Conservation (phyloP, 2,329 filamentous ascomycete species). For the Claviceps capensis region DNA sequence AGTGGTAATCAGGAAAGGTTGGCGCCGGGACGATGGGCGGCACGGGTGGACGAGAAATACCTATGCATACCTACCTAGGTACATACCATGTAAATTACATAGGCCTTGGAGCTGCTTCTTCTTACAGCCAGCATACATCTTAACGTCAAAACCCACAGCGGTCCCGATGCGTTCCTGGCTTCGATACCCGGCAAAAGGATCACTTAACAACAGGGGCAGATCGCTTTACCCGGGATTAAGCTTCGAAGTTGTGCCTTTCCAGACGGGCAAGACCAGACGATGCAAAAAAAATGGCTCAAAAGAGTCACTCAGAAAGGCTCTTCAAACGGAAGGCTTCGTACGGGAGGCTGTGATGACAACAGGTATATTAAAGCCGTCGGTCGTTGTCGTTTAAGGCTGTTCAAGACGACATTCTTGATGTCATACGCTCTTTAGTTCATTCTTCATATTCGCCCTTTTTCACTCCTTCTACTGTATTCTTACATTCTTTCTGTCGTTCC, state of each 20-base stretch:
- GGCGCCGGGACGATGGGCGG: no score
- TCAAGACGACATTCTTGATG: neutral
- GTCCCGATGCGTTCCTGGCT: neutral
- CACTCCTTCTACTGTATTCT: neutral
- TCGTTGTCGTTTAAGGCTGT: neutral
- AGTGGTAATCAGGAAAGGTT: no score
- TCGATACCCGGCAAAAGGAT: neutral
- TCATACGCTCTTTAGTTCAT: neutral
- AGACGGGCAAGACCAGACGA: neutral
- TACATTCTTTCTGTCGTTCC: neutral
- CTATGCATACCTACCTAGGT: no score
- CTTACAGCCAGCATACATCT: neutral
- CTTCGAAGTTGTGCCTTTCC: neutral
- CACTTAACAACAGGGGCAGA: neutral
- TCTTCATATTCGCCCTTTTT: neutral
- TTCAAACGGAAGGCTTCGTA: neutral
- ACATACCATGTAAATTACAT: no score
- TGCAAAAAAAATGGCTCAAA: neutral
- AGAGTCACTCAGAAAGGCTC: neutral
- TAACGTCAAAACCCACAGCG: neutral
- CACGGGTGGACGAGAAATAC: no score
- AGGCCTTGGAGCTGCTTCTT: no score
- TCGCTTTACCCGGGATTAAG: neutral
- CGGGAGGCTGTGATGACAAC: neutral
- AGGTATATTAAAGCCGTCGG: neutral